phyloP scores from a whole-genome alignment of 2,329 filamentous ascomycete genomes.

The Aspergillus ibericus region DNA sequence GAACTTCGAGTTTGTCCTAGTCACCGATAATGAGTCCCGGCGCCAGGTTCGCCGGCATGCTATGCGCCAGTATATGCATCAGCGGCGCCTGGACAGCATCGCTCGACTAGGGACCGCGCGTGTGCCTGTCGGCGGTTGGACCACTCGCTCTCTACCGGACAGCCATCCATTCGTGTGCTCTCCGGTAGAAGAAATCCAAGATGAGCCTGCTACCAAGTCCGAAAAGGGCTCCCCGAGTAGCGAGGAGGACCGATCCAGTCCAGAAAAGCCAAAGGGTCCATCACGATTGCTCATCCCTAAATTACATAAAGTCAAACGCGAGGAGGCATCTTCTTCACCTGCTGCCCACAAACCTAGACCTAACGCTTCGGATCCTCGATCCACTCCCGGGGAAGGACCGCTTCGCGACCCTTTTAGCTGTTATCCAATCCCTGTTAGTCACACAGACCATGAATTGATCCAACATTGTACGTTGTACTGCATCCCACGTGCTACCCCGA shows the following conservation, averaged over 20 bases:
- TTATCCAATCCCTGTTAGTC: constrained; percentile 28
- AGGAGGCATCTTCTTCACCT: constrained; percentile 11
- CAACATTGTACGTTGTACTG: constrained; percentile 31
- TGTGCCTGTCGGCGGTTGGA: constrained; percentile 27
- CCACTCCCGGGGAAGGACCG: constrained; percentile 18
- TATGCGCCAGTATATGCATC: constrained; percentile 38
- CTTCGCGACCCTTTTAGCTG: constrained; percentile 28
- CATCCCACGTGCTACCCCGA: background rate
- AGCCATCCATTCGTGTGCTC: constrained; percentile 8
- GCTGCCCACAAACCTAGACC: background rate
- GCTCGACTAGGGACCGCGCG: constrained; percentile 32
- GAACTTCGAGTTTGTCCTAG: constrained; percentile 35
- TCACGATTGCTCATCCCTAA: constrained; percentile 12
- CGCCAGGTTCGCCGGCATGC: constrained; percentile 37
- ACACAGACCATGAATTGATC: constrained; percentile 30
- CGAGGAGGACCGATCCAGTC: constrained; percentile 8
- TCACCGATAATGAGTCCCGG: constrained; percentile 33
- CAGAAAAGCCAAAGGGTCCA: constrained; percentile 7
- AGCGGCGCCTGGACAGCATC: constrained; percentile 34
- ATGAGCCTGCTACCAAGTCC: constrained; percentile 5
- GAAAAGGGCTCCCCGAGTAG: constrained; percentile 7
- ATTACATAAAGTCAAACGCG: constrained; percentile 15
- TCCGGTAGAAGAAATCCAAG: constrained; percentile 14
- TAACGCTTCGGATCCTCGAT: constrained; percentile 14
- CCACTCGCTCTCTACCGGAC: constrained; percentile 12